phyloP scores from a whole-genome alignment of 2,329 filamentous ascomycete genomes.

The Leptosphaerulina australis region DNA sequence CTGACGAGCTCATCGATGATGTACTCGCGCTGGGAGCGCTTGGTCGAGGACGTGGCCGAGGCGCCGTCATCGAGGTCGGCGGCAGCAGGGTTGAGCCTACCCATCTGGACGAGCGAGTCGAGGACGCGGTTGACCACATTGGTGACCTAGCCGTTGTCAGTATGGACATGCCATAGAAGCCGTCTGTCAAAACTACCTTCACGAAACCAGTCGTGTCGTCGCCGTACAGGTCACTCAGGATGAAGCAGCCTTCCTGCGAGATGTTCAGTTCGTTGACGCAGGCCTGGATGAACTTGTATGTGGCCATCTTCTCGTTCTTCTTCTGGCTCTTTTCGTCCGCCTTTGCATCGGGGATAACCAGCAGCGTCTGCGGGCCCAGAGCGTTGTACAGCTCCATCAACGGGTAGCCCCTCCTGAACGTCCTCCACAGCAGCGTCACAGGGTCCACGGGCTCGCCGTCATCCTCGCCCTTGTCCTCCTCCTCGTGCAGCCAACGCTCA shows the following conservation, averaged over 20 bases:
- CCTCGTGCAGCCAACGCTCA: constrained; percentile 72
- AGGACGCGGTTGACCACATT: constrained; percentile 92
- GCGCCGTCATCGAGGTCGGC: constrained; percentile 59
- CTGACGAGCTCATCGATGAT: constrained; percentile 91
- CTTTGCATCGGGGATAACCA: constrained; percentile 69
- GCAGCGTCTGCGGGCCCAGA: constrained; percentile 70
- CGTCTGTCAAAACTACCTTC: constrained; percentile 64
- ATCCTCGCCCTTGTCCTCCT: constrained; percentile 70
- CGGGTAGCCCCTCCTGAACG: constrained; percentile 81
- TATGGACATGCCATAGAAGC: neutral
- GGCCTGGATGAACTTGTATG: constrained; percentile 90
- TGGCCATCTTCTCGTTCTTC: constrained; percentile 83
- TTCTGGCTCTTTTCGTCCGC: constrained; percentile 62
- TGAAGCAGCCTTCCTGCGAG: constrained; percentile 81
- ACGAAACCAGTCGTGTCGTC: constrained; percentile 97
- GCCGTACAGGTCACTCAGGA: constrained; percentile 88
- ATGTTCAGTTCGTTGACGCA: constrained; percentile 84
- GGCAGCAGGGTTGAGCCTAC: constrained; percentile 62
- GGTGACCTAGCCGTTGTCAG: constrained; percentile 65
- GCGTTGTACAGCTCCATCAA: constrained; percentile 89
- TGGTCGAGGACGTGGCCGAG: constrained; percentile 52
- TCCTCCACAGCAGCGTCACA: constrained; percentile 88
- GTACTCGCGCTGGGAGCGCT: constrained; percentile 78
- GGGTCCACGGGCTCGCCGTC: constrained; percentile 67
- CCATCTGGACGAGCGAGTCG: constrained; percentile 79